Base-by-base conservation (phyloP, 257 asterid species). In the Penstemon eatonii region DNA sequence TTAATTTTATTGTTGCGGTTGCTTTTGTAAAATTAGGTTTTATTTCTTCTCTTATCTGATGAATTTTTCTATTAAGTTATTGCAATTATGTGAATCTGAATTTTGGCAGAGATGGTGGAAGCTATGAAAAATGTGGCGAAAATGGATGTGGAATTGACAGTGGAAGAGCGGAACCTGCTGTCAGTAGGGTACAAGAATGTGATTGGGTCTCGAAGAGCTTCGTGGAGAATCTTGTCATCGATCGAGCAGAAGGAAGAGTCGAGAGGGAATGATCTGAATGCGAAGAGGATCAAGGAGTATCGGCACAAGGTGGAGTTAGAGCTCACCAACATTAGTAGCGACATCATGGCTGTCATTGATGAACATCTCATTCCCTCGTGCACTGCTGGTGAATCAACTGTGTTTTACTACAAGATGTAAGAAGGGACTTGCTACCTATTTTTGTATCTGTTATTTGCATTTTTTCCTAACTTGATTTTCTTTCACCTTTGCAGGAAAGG, bases 131-230 rank as follows among this genome's bases (percentile, higher is more conserved):
- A 25, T 56, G 61, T 56, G 25, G 61, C 11, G 40, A 38, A 55
- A 19, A 19, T 90, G 91, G 80, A 84, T 59, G 91, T 88, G 79
- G 97, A 90, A 64, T 73, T 88, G 86, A 84, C 92, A 5, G 82
- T 86, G 11, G 97, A 90, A 77, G 97, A 90, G 82, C 81, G 97
- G 81, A 90, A 90, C 78, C 80, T 90, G 80, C 83, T 90, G 4
- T 90, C 97, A n/a, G 97, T 90, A 13, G 97, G 97, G 12, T 90
- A 86, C 81, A 90, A 90, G 86, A 90, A 90, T 65, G 94, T 90
- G 75, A 81, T 90, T 18, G 97, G 97, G 47, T 86, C 96, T 50
- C 84, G 89, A 42, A 84, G 97, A 76, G 97, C 97, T 49, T 83
- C 97, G 0, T 90, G 97, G 97, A 88, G 97, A 85, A 90, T 90